Percentiles rank a stretch among this genome's conserved stretches.
phyloP scores from a whole-genome alignment of 345 rosid species.

The Sonneratia alba region DNA sequence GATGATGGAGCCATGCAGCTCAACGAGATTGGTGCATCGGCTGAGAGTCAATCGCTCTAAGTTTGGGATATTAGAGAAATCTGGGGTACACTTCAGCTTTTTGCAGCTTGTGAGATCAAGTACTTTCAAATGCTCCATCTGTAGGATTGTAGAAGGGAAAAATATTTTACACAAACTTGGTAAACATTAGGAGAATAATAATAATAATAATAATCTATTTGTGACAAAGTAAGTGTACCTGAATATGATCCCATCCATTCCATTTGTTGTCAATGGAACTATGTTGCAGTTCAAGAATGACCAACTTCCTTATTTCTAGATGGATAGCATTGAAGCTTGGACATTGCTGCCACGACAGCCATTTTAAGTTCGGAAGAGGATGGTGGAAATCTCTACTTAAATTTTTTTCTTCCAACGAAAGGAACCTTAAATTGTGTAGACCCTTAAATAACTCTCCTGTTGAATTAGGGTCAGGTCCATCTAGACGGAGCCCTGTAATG shows the following conservation, averaged over 20 bases:
- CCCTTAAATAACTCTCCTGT: neutral
- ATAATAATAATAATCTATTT: neutral
- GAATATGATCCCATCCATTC: neutral
- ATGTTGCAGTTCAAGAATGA: neutral
- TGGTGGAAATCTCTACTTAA: neutral
- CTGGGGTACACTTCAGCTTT: neutral
- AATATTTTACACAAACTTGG: neutral
- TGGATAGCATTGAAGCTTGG: neutral
- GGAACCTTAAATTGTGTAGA: neutral
- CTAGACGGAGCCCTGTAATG: neutral
- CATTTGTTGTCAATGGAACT: neutral
- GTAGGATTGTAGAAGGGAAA: neutral
- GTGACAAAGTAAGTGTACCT: neutral
- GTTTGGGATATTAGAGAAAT: neutral
- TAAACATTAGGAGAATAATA: neutral
- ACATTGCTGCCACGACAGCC: neutral
- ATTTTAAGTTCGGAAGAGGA: neutral
- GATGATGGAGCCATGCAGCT: slow-evolving; percentile 3
- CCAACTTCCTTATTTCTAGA: neutral
- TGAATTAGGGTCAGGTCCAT: neutral
- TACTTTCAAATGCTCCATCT: slow-evolving; percentile 5
- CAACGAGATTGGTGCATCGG: neutral
- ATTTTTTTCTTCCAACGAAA: neutral
- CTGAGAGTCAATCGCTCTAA: neutral
- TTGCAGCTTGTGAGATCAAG: slow-evolving; percentile 1